A percentile compares a stretch with the other conserved stretches of the same genome.
Evolutionary conservation across 345 rosid genomes (phyloP).

Genomic region (Citrus mangshanensis): DNA sequence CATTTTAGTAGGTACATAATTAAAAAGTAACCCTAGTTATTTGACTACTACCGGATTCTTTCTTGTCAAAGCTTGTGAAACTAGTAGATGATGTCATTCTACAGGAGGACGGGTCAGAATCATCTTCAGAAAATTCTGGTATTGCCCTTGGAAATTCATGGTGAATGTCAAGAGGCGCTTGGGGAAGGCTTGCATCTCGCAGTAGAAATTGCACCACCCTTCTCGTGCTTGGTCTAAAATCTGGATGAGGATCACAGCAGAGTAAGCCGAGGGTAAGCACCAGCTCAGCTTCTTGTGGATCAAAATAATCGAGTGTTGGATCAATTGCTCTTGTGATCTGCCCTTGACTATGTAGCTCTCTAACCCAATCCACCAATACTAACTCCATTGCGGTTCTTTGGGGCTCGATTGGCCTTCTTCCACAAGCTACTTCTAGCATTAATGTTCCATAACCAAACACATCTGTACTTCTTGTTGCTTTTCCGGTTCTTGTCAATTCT

Average conservation of each 20-base stretch:
- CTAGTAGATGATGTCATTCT: conserved; percentile 7
- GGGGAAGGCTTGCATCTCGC: conserved; percentile 27
- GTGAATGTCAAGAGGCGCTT: conserved; percentile 1
- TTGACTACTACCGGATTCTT: background rate
- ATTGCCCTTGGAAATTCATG: conserved; percentile 1
- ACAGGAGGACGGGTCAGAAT: conserved; percentile 16
- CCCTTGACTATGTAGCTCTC: conserved; percentile 18
- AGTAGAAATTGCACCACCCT: conserved; percentile 27
- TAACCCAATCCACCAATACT: conserved; percentile 34
- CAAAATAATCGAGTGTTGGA: conserved; percentile 22
- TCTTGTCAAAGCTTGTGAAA: conserved; percentile 5
- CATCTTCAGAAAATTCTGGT: background rate
- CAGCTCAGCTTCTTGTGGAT: conserved; percentile 27
- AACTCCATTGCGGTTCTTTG: conserved; percentile 28
- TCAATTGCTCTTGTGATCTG: conserved; percentile 28
- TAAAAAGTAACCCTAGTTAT: conserved; percentile 9
- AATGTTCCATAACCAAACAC: conserved; percentile 34
- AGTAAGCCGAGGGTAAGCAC: conserved; percentile 35
- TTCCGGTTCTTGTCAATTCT: conserved; percentile 32
- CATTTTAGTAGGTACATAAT: too few species aligned
- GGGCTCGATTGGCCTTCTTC: conserved; percentile 36
- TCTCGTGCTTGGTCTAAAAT: conserved; percentile 33
- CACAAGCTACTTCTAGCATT: conserved; percentile 34
- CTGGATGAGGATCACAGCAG: conserved; percentile 32
- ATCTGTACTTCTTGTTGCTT: conserved; percentile 30